A percentile compares a stretch with the other conserved stretches of the same genome.
Evolutionary conservation across 371 early-diverging fungal species (phyloP).

Genomic region (Batrachochytrium dendrobatidis): DNA sequence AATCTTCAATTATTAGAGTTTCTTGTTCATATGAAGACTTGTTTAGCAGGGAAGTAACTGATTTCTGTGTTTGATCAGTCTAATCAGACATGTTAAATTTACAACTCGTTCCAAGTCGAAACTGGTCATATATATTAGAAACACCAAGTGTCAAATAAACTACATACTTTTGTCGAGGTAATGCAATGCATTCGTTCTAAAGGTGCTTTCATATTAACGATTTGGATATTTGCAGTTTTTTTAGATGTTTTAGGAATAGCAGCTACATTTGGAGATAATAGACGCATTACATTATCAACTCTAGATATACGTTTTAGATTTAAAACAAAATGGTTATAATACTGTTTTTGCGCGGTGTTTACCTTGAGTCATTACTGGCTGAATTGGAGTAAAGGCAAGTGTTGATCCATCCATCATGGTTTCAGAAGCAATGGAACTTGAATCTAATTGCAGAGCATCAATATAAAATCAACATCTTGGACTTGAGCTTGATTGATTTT

Average conservation of each 20-base stretch:
- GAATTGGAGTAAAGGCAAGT: not conserved
- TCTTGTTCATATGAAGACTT: conserved; percentile 52
- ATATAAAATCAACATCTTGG: not conserved
- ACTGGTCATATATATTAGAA: not conserved
- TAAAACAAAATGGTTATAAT: no score
- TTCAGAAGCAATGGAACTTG: not conserved
- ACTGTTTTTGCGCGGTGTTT: no score
- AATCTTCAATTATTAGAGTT: conserved; percentile 74
- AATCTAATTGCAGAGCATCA: not conserved
- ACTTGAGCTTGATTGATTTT: no score
- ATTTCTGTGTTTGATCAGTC: not conserved
- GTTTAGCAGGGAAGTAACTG: not conserved
- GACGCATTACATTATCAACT: no score
- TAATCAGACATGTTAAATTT: not conserved
- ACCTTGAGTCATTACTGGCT: no score
- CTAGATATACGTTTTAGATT: no score
- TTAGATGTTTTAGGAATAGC: not conserved
- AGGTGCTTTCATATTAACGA: not conserved
- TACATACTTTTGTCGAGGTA: not conserved
- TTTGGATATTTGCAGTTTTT: not conserved
- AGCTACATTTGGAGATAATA: not conserved
- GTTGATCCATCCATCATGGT: not conserved
- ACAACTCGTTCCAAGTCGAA: not conserved
- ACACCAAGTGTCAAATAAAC: not conserved
- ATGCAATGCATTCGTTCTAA: not conserved